Percentiles rank a stretch among this genome's conserved stretches.
These are phyloP conservation scores for Populus deltoides DNA, from an alignment of 345 rosid genomes.

Conservation along the genomic window DNA sequence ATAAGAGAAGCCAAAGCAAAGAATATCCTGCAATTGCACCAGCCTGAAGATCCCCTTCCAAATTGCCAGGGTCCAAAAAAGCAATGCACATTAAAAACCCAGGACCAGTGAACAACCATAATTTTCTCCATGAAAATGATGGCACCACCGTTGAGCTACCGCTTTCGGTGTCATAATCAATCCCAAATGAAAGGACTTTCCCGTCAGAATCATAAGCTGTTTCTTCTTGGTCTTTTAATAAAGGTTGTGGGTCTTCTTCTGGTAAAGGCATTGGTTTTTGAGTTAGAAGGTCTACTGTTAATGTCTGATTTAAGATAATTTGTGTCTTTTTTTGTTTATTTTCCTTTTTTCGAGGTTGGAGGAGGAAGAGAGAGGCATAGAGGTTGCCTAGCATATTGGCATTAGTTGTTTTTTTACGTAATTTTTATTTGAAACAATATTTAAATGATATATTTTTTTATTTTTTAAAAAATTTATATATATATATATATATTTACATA, in stretches of 20 bases:
- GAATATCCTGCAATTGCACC: conserved; percentile 96
- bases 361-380: no score
- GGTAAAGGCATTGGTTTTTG: conserved; percentile 1
- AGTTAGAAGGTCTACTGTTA: no score
- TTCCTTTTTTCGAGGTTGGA: no score
- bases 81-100: conserved; percentile 94
- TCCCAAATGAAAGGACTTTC: conserved; percentile 59
- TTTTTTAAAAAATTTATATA: no score
- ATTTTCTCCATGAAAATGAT: conserved; percentile 83
- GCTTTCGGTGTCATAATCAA: conserved; percentile 35
- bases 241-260: conserved; percentile 23
- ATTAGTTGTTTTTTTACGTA: no score
- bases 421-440: no score
- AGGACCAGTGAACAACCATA: conserved; percentile 93
- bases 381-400: no score
- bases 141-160: conserved; percentile 36
- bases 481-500: no score
- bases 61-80: conserved; percentile 86
- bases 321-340: no score
- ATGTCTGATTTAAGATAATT: no score
- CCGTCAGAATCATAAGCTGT: conserved; percentile 67
- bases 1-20: conserved; percentile 75
- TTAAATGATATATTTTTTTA: no score
- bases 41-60: conserved; percentile 95
- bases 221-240: conserved; percentile 43